phyloP scores from a whole-genome alignment of 2,329 filamentous ascomycete genomes.

The Diaporthe batatas region DNA sequence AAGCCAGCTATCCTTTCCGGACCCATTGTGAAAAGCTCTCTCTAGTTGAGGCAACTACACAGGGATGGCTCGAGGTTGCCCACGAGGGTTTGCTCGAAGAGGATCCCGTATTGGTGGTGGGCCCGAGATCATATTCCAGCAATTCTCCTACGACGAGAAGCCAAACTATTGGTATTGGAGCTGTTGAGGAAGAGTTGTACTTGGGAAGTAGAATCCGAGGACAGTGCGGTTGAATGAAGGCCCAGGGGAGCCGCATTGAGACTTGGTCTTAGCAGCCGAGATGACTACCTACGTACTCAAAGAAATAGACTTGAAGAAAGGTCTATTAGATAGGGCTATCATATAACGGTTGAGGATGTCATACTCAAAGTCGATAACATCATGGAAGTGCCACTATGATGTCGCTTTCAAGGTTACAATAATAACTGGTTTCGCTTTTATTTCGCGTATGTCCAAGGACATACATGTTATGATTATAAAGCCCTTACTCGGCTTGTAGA shows the following conservation, averaged over 20 bases:
- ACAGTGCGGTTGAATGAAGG: not conserved
- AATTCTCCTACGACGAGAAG: not conserved
- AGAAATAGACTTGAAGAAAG: too few relatives aligned
- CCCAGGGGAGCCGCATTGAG: too few relatives aligned
- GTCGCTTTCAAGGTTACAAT: too few relatives aligned
- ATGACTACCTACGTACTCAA: not conserved
- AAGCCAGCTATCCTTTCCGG: slow-evolving; percentile 39
- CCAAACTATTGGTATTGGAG: not conserved
- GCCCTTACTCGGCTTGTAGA: too few relatives aligned
- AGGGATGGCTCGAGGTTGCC: not conserved
- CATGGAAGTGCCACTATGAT: not conserved
- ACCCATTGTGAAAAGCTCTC: not conserved
- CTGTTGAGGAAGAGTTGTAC: not conserved
- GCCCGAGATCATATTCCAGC: not conserved
- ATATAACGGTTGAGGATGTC: not conserved
- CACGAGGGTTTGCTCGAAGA: not conserved
- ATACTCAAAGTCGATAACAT: not conserved
- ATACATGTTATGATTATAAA: too few relatives aligned
- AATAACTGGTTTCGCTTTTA: too few relatives aligned
- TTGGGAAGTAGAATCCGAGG: not conserved
- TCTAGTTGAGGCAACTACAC: not conserved
- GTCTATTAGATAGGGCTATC: too few relatives aligned
- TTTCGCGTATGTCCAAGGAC: too few relatives aligned
- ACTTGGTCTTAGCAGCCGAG: not conserved
- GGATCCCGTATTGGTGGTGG: too few relatives aligned